A percentile compares a stretch with the other conserved stretches of the same genome.
phyloP scores from a whole-genome alignment of 805 yeast species.

The Pichia membranifaciens region DNA sequence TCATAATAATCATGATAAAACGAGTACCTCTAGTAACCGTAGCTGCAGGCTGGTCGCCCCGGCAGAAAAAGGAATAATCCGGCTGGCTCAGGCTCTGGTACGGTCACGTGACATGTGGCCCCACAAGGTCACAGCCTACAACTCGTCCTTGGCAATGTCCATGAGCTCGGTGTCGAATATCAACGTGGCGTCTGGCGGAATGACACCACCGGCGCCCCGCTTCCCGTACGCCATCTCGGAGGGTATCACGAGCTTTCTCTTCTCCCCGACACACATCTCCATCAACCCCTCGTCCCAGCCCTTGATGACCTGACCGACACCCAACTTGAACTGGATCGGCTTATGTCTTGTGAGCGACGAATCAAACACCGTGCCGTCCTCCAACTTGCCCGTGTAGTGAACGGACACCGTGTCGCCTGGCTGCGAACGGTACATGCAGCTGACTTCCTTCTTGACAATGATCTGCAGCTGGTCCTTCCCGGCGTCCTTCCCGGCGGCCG shows the following conservation, averaged over 20 bases:
- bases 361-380: slow-evolving; percentile 70
- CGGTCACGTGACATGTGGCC: too few relatives aligned
- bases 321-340: slow-evolving; percentile 71
- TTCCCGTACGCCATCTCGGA: slow-evolving; percentile 73
- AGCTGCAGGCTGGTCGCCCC: too few relatives aligned
- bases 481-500: not conserved
- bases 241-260: slow-evolving; percentile 75
- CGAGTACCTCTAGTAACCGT: too few relatives aligned
- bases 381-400: slow-evolving; percentile 71
- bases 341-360: slow-evolving; percentile 56
- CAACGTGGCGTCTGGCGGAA: slow-evolving; percentile 74
- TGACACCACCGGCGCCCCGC: slow-evolving; percentile 59
- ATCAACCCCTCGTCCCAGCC: slow-evolving; percentile 90
- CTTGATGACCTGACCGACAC: slow-evolving; percentile 70
- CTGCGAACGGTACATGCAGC: slow-evolving; percentile 53
- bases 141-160: slow-evolving; percentile 34
- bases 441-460: slow-evolving; percentile 39
- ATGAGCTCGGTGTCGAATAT: slow-evolving; percentile 61
- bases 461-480: slow-evolving; percentile 14
- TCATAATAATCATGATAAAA: too few relatives aligned
- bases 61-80: too few relatives aligned
- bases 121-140: slow-evolving; percentile 14
- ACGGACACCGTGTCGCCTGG: slow-evolving; percentile 67
- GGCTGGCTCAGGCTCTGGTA: too few relatives aligned
- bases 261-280: slow-evolving; percentile 86